These are phyloP conservation scores for Wickerhamomyces chaumierensis DNA, from an alignment of 805 yeast species.

Conservation along the genomic window DNA sequence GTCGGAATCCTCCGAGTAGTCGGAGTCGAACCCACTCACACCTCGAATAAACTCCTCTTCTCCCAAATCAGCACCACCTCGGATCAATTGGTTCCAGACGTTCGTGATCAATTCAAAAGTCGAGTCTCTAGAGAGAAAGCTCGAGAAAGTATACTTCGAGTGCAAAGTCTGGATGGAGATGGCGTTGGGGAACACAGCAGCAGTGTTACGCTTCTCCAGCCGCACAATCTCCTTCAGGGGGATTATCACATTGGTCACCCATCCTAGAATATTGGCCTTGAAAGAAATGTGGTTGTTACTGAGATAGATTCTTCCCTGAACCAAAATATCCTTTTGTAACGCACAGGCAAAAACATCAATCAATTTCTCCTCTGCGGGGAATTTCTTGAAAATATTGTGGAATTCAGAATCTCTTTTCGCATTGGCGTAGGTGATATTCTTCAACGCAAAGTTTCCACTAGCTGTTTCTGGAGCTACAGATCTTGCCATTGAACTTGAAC, in stretches of 20 bases:
- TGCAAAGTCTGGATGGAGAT: slow-evolving; percentile 30
- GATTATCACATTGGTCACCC: slow-evolving; percentile 78
- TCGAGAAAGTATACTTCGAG: slow-evolving; percentile 71
- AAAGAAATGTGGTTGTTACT: slow-evolving; percentile 73
- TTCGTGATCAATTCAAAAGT: slow-evolving; percentile 38
- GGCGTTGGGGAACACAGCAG: slow-evolving; percentile 86
- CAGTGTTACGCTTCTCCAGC: slow-evolving; percentile 75
- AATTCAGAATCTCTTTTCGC: slow-evolving; percentile 62
- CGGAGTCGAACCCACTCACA: slow-evolving; percentile 1
- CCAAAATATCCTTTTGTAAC: slow-evolving; percentile 68
- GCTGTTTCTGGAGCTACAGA: background rate
- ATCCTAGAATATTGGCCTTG: slow-evolving; percentile 78
- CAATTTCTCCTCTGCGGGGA: slow-evolving; percentile 58
- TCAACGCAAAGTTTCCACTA: slow-evolving; percentile 6
- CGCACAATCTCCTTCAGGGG: slow-evolving; percentile 62
- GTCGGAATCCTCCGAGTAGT: background rate
- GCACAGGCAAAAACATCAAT: slow-evolving; percentile 89
- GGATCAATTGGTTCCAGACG: slow-evolving; percentile 45
- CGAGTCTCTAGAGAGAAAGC: slow-evolving; percentile 67
- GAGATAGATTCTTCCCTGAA: slow-evolving; percentile 81
- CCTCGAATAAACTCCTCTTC: slow-evolving; percentile 1
- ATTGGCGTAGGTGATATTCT: slow-evolving; percentile 30
- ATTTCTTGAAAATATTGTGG: slow-evolving; percentile 57
- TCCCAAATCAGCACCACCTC: slow-evolving; percentile 11
- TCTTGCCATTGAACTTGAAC: background rate